Conservation (phyloP, 2,329 filamentous ascomycete genomes). For the Microascus cirrosus region DNA sequence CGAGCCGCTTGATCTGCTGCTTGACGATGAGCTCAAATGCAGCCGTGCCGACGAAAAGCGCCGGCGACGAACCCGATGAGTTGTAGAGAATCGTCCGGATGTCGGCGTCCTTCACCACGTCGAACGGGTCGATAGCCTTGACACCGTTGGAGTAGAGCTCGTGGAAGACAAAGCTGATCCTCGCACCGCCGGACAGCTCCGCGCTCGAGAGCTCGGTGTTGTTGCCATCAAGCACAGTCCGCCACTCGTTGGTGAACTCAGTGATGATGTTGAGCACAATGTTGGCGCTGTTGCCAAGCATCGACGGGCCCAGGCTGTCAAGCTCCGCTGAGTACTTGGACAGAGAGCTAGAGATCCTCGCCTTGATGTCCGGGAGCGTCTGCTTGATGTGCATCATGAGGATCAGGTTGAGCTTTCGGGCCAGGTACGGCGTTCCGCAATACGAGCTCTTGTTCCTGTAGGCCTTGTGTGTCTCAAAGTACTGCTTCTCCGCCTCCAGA, state of each 20-base stretch:
- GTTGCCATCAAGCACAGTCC: slow-evolving; percentile 90
- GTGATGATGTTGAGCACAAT: slow-evolving; percentile 98
- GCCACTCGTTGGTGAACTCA: slow-evolving; percentile 96
- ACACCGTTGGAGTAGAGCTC: slow-evolving; percentile 96
- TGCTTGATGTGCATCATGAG: slow-evolving; percentile 99
- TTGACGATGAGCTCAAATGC: slow-evolving; percentile 99
- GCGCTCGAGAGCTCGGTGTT: slow-evolving; percentile 91
- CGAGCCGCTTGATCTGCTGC: slow-evolving; percentile 92
- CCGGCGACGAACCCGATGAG: slow-evolving; percentile 95
- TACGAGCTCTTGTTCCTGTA: slow-evolving; percentile 98
- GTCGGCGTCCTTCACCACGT: slow-evolving; percentile 93
- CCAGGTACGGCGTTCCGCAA: slow-evolving; percentile 94
- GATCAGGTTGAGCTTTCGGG: slow-evolving; percentile 93
- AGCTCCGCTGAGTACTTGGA: slow-evolving; percentile 86
- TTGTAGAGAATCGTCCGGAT: slow-evolving; percentile 97
- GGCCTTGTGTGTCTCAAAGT: slow-evolving; percentile 97
- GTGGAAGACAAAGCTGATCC: slow-evolving; percentile 99
- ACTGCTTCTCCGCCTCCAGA: slow-evolving; percentile 87
- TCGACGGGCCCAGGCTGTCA: slow-evolving; percentile 74
- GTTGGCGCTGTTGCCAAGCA: slow-evolving; percentile 92
- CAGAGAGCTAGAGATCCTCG: slow-evolving; percentile 83
- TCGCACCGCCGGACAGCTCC: slow-evolving; percentile 89
- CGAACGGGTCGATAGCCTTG: slow-evolving; percentile 95
- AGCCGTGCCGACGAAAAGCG: slow-evolving; percentile 91
- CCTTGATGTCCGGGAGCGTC: slow-evolving; percentile 96